These are phyloP conservation scores for Pistacia vera DNA, from an alignment of 345 rosid genomes.

Conservation along the genomic window DNA sequence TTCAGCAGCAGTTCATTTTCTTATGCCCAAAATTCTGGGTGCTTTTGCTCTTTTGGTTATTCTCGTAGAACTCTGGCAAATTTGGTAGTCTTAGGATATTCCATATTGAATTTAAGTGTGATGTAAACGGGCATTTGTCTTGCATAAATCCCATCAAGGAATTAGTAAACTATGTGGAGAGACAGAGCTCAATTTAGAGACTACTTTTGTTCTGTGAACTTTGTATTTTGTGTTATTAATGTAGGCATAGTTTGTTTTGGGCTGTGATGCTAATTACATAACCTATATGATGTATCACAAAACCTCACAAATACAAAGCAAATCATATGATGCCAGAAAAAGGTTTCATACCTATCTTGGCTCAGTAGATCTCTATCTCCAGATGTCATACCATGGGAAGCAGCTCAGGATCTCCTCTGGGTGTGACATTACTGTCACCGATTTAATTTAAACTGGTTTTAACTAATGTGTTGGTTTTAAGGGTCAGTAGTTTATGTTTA, in stretches of 20 bases:
- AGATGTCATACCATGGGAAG: neutral
- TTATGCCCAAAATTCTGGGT: neutral
- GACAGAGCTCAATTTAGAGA: neutral
- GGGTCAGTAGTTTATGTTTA: neutral
- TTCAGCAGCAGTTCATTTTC: constrained; percentile 8
- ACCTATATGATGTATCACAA: neutral
- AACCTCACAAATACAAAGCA: neutral
- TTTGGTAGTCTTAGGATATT: constrained; percentile 1
- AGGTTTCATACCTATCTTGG: neutral
- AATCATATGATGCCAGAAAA: neutral
- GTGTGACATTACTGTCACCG: neutral
- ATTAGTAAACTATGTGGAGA: neutral
- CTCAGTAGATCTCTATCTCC: neutral
- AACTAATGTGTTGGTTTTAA: neutral
- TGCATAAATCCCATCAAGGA: neutral
- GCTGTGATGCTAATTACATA: neutral
- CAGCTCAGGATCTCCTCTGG: neutral
- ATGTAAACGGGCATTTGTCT: neutral
- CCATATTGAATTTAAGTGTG: neutral
- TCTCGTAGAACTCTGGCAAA: neutral
- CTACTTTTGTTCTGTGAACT: neutral
- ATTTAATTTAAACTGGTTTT: neutral
- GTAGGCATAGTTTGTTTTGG: neutral
- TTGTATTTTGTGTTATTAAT: neutral
- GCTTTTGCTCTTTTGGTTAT: constrained; percentile 3